Base-by-base conservation (phyloP, 2,329 filamentous ascomycete genomes). In the Apiospora marii region DNA sequence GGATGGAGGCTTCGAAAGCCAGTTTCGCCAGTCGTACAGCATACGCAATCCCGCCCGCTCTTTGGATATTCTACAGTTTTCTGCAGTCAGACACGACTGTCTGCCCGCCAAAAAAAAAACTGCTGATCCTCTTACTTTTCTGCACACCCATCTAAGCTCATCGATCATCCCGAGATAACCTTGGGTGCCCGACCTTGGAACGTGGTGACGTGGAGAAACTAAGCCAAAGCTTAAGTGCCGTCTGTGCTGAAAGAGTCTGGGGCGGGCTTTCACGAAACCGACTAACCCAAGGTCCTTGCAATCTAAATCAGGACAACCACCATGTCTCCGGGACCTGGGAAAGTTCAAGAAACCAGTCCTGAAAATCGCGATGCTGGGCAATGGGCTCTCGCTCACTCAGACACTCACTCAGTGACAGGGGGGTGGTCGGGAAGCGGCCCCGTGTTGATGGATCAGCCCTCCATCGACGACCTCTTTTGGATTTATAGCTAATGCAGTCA, bases 401-500 rank as follows among this genome's bases (percentile, higher is more conserved):
- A 41, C 27, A 30, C 27, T 30, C 44, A 19, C 8, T 19, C 1
- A 19, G 27, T 34, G 53, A 37, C 53, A 30, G 7, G n/a, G 49
- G 53, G 53, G 53, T 61, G 53, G 53, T 37, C 53, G 53, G 53
- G 30, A 61, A 61, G 30, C 30, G 30, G 53, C 53, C 8, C 53
- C 53, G 30, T 61, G 53, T 16, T 12, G 37, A 64, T 64, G 58
- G 34, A 64, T 64, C 58, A 64, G 19, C 58, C 58, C 58, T 41
- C 58, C 58, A 64, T 64, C 34, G 8, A 64, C 30, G 34, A n/a
- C 30, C 58, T 37, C 30, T n/a, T 64, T 41, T 64, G 58, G 10
- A 41, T 64, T 64, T n/a, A 41, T 64, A 64, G 58, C 58, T 64
- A 64, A 64, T 64, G 58, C 58, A 64, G 58, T 41, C 58, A 64